These are phyloP conservation scores for Hyaloperonospora brassicae DNA, from an alignment of 352 stramenopile genomes.

Conservation along the genomic window DNA sequence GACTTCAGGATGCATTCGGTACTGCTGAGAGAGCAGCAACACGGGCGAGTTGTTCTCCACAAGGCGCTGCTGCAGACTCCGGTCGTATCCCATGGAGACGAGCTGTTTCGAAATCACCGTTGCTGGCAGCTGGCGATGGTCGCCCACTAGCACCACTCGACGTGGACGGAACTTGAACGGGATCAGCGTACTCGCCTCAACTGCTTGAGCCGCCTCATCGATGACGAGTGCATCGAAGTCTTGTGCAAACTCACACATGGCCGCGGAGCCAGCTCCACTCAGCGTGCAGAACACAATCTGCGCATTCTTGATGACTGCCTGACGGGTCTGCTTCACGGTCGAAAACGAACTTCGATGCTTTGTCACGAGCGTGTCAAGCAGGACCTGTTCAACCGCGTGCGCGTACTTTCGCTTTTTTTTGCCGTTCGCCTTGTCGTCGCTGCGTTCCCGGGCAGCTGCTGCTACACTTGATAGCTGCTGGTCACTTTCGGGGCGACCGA, in stretches of 20 bases:
- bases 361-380: constrained; percentile 59
- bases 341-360: constrained; percentile 55
- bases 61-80: constrained; percentile 95
- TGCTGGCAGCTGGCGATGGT: constrained; percentile 96
- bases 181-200: constrained; percentile 95
- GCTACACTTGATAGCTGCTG: constrained; percentile 26
- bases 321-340: constrained; percentile 44
- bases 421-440: constrained; percentile 35
- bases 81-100: constrained; percentile 79
- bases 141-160: constrained; percentile 81
- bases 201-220: constrained; percentile 95
- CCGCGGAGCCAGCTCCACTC: constrained; percentile 65
- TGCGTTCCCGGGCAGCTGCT: constrained; percentile 8
- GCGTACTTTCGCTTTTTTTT: constrained; percentile 73
- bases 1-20: constrained; percentile 96
- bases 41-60: constrained; percentile 73
- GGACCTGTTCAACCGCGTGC: constrained; percentile 56
- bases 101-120: constrained; percentile 92
- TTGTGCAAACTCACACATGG: constrained; percentile 84
- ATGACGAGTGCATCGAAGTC: constrained; percentile 96
- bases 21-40: constrained; percentile 93
- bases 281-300: constrained; percentile 84
- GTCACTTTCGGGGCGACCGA: constrained; percentile 51
- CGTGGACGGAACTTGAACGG: constrained; percentile 89
- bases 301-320: constrained; percentile 62